A percentile compares a stretch with the other conserved stretches of the same genome.
phyloP scores from a whole-genome alignment of 1,139 yeast genomes.

The Saccharomyces uvarum region DNA sequence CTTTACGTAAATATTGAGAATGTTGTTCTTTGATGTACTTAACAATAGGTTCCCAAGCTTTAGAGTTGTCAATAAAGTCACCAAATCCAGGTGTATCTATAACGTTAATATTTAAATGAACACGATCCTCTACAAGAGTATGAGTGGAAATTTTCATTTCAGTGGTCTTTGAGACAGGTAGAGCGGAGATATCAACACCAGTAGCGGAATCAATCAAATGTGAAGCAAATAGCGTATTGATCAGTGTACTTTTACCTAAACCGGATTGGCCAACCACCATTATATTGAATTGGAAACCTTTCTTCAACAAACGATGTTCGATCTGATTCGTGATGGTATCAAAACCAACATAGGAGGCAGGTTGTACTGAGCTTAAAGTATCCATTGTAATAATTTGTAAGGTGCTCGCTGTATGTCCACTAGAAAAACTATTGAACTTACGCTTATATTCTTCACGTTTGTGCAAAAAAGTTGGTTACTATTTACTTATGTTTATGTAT shows the following conservation, averaged over 20 bases:
- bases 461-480: neutral
- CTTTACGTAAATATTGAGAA: conserved; percentile 85
- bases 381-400: neutral
- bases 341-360: conserved; percentile 74
- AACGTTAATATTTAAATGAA: conserved; percentile 72
- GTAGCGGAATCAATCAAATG: conserved; percentile 71
- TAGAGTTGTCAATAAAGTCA: conserved; percentile 90
- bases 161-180: conserved; percentile 79
- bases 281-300: conserved; percentile 89
- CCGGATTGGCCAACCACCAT: conserved; percentile 96
- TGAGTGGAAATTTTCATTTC: conserved; percentile 76
- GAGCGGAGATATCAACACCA: conserved; percentile 38
- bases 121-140: conserved; percentile 73
- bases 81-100: conserved; percentile 98
- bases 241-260: conserved; percentile 83
- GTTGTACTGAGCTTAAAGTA: conserved; percentile 24
- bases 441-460: neutral
- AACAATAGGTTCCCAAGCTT: conserved; percentile 94
- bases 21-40: conserved; percentile 96
- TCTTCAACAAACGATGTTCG: conserved; percentile 80
- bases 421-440: neutral
- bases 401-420: neutral
- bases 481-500: neutral
- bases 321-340: conserved; percentile 94
- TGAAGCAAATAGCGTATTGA: conserved; percentile 83